These are phyloP conservation scores for Candida corydali DNA, from an alignment of 805 yeast species.

Conservation along the genomic window DNA sequence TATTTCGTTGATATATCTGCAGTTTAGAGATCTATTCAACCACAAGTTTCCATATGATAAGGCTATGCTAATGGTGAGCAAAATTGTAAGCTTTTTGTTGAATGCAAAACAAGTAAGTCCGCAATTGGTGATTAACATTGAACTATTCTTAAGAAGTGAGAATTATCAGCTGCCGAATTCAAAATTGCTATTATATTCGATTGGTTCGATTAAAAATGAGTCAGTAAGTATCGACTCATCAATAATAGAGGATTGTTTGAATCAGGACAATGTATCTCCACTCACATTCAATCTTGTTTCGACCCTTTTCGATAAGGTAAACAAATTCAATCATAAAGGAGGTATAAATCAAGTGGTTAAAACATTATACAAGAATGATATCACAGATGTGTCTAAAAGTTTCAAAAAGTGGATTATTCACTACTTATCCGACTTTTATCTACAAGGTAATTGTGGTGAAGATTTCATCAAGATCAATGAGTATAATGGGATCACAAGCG, in stretches of 20 bases:
- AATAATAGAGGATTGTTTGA: constrained; percentile 5
- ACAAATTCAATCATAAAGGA: constrained; percentile 3
- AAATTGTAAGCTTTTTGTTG: constrained; percentile 1
- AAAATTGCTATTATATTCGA: background rate
- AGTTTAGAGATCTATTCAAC: constrained; percentile 1
- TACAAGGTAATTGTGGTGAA: constrained; percentile 15
- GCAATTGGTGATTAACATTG: constrained; percentile 2
- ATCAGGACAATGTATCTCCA: background rate
- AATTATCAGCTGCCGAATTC: background rate
- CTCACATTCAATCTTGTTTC: constrained; percentile 5
- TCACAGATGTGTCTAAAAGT: constrained; percentile 8
- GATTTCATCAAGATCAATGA: constrained; percentile 8
- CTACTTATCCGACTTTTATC: constrained; percentile 19
- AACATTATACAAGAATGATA: constrained; percentile 4
- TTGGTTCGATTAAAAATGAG: constrained; percentile 2
- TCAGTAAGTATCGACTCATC: background rate
- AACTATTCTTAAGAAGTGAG: constrained; percentile 1
- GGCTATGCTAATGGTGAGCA: constrained; percentile 1
- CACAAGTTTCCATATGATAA: background rate
- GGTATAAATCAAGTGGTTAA: constrained; percentile 6
- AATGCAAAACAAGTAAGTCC: background rate
- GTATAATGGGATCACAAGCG: constrained; percentile 3
- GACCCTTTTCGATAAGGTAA: constrained; percentile 7
- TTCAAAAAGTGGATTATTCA: constrained; percentile 21
- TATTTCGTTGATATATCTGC: constrained; percentile 1